Conservation (phyloP, 768 basidiomycete species). For the Daedaleopsis nitida region DNA sequence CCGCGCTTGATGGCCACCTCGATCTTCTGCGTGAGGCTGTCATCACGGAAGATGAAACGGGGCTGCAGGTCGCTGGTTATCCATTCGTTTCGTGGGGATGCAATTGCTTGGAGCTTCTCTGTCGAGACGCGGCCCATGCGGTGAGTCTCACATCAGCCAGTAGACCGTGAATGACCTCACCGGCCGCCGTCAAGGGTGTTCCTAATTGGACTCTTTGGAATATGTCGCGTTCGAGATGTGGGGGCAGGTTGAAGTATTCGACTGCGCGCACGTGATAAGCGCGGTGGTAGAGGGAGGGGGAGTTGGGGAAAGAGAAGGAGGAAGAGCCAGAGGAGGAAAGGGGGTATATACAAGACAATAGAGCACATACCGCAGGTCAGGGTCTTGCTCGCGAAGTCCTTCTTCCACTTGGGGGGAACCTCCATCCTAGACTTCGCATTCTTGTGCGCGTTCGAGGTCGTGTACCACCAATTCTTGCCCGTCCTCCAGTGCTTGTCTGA, state of each 20-base stretch:
- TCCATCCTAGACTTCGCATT: slow-evolving; percentile 40
- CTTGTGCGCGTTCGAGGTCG: slow-evolving; percentile 48
- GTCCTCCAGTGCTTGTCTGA: slow-evolving; percentile 58
- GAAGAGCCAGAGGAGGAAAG: too few relatives aligned
- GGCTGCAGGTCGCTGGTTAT: slow-evolving; percentile 54
- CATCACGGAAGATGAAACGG: slow-evolving; percentile 57
- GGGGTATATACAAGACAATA: neutral
- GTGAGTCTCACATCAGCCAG: neutral
- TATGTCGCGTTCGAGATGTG: slow-evolving; percentile 70
- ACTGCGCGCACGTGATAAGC: slow-evolving; percentile 42
- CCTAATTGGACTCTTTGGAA: slow-evolving; percentile 85
- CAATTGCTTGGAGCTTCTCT: slow-evolving; percentile 83
- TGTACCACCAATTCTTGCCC: slow-evolving; percentile 68
- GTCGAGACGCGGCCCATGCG: slow-evolving; percentile 4
- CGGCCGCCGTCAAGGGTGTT: slow-evolving; percentile 71
- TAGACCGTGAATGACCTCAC: slow-evolving; percentile 37
- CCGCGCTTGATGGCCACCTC: slow-evolving; percentile 69
- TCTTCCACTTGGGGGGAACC: slow-evolving; percentile 52
- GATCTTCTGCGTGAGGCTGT: slow-evolving; percentile 58
- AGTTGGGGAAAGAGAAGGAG: too few relatives aligned
- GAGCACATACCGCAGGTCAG: slow-evolving; percentile 65
- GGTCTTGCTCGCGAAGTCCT: slow-evolving; percentile 51
- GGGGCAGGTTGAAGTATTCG: slow-evolving; percentile 61
- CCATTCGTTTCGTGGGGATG: slow-evolving; percentile 71
- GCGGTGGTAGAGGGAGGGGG: too few relatives aligned